Evolutionary conservation across 2,329 filamentous ascomycete genomes (phyloP).

Genomic region (Fusarium sp.): DNA sequence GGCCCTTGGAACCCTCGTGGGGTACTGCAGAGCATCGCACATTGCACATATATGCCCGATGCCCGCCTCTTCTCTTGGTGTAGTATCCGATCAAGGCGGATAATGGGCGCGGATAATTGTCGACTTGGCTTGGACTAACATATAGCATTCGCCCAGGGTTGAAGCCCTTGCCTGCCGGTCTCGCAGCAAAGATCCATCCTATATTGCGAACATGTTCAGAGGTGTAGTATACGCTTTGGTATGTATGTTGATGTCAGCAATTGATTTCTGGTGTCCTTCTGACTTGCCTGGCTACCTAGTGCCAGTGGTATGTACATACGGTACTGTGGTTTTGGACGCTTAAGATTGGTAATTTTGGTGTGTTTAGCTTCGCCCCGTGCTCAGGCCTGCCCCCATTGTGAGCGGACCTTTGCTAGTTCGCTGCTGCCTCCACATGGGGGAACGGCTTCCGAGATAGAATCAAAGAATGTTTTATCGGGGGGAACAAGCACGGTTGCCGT

Average conservation of each 20-base stretch:
- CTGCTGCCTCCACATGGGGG: slow-evolving; percentile 39
- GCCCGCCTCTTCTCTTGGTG: slow-evolving; percentile 27
- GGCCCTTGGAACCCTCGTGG: slow-evolving; percentile 29
- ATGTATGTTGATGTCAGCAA: slow-evolving; percentile 5
- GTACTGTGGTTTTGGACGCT: slow-evolving; percentile 21
- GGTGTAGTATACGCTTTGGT: not conserved
- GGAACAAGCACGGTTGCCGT: slow-evolving; percentile 12
- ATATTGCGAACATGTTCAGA: not conserved
- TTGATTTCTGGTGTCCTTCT: not conserved
- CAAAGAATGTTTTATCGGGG: slow-evolving; percentile 21
- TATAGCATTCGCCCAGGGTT: slow-evolving; percentile 14
- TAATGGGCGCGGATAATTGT: slow-evolving; percentile 30
- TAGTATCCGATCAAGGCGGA: slow-evolving; percentile 38
- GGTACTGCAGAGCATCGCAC: slow-evolving; percentile 16
- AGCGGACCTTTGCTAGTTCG: slow-evolving; percentile 32
- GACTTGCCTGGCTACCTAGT: slow-evolving; percentile 1
- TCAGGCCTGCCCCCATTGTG: slow-evolving; percentile 24
- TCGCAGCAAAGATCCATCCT: slow-evolving; percentile 23
- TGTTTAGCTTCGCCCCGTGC: slow-evolving; percentile 28
- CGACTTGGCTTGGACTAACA: slow-evolving; percentile 19
- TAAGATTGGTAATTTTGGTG: slow-evolving; percentile 32
- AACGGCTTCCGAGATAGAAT: slow-evolving; percentile 29
- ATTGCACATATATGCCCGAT: slow-evolving; percentile 32
- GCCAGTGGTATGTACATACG: not conserved
- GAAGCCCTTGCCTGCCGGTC: slow-evolving; percentile 25